A percentile compares a stretch with the other conserved stretches of the same genome.
Evolutionary conservation across 148 eudicot genomes (phyloP).

Genomic region (Arctostaphylos glauca): DNA sequence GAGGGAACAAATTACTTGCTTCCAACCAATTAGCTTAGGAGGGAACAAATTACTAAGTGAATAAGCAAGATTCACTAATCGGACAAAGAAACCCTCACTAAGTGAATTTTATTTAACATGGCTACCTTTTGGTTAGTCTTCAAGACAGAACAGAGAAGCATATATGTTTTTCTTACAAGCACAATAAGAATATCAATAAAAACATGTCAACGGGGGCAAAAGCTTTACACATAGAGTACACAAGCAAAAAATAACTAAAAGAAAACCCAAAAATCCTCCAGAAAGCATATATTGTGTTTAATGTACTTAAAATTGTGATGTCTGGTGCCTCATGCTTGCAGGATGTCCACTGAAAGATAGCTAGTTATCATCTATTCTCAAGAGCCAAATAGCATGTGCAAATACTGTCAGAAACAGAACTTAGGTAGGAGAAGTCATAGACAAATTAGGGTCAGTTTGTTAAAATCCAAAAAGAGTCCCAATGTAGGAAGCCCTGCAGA

Average conservation of each 20-base stretch:
- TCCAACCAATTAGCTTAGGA: background rate
- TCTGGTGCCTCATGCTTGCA: background rate
- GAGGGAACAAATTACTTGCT: background rate
- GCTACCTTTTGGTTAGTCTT: background rate
- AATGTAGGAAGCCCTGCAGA: background rate
- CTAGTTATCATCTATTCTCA: background rate
- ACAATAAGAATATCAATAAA: too few relatives aligned
- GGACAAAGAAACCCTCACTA: background rate
- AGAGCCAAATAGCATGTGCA: background rate
- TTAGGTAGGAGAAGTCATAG: too few relatives aligned
- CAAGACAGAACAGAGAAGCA: background rate
- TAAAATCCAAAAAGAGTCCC: background rate
- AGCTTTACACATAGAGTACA: background rate
- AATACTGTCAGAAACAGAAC: too few relatives aligned
- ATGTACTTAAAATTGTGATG: background rate
- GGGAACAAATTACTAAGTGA: background rate
- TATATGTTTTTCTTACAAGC: too few relatives aligned
- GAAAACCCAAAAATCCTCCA: background rate
- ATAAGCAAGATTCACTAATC: background rate
- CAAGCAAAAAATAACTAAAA: background rate
- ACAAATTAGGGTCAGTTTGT: background rate
- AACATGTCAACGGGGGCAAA: background rate
- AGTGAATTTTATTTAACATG: background rate
- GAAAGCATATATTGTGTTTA: background rate
- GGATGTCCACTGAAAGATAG: background rate